A percentile compares a stretch with the other conserved stretches of the same genome.
These are phyloP conservation scores for Oenanthe sinensis DNA, from an alignment of 129 eudicot species.

Conservation along the genomic window DNA sequence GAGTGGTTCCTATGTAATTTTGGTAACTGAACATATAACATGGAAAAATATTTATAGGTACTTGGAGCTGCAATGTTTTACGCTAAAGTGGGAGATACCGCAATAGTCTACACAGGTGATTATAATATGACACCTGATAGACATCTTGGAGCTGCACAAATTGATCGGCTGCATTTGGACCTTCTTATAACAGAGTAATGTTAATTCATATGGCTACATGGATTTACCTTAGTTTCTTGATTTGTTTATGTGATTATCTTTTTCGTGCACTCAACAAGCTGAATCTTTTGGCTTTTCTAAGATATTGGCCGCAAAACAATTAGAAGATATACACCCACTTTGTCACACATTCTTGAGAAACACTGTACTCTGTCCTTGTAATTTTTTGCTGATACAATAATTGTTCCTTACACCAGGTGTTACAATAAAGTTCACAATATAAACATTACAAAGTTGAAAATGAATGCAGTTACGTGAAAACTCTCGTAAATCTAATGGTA, in stretches of 20 bases:
- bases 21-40: neutral
- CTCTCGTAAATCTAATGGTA: neutral
- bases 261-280: neutral
- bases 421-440: neutral
- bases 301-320: neutral
- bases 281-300: neutral
- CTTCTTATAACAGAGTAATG: conserved; percentile 83
- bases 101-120: conserved; percentile 85
- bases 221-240: neutral
- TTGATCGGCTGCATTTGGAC: conserved; percentile 74
- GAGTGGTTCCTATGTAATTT: neutral
- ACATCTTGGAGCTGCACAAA: conserved; percentile 95
- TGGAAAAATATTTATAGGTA: conserved; percentile 36
- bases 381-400: neutral
- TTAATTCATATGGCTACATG: too few species aligned
- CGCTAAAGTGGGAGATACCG: conserved; percentile 77
- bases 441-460: neutral
- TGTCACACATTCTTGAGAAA: neutral
- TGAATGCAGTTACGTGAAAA: neutral
- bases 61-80: conserved; percentile 99
- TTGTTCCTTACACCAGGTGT: neutral
- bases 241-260: neutral
- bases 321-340: neutral
- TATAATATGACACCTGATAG: conserved; percentile 96
- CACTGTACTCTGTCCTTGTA: neutral